Base-by-base conservation (phyloP, 2,329 filamentous ascomycete species). In the Coniella lustricola region DNA sequence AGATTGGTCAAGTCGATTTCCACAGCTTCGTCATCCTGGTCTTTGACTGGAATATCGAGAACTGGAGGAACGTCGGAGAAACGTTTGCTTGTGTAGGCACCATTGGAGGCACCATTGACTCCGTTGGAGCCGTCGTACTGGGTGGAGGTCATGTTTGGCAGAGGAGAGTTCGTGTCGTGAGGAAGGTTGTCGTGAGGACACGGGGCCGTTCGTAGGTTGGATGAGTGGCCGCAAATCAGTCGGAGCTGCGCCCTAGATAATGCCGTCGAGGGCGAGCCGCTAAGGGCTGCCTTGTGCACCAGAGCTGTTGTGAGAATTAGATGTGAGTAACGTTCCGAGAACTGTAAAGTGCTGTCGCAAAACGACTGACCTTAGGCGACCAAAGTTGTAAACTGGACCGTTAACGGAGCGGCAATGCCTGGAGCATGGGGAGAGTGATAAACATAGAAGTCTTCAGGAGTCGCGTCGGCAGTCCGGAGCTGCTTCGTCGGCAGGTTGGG, bases 1-100 rank as follows among this genome's bases (percentile, higher is more conserved):
- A 96, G 82, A 56, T 91, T 88, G 63, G 90, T 85, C 46, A 97
- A 81, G 63, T 94, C 88, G 60, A 98, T 88, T 70, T 97, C 93
- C 65, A 98, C 93, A 46, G 79, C 81, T 61, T 90, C 80, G 56
- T 84, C 81, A 57, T 83, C 81, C 55, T 77, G 73, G 59, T 82
- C 80, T 56, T 81, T 77, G 8, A 84, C 79, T 14, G 81, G 81
- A 52, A 85, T 80, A 58, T 84, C 81, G 63, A 85, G 82, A 61
- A 79, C 76, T 14, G 75, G 71, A 45, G 81, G 80, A 53, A 85
- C 82, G 55, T 84, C 77, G 52, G 77, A 75, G 62, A 84, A 85
- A 55, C 81, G 77, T 56, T 70, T 74, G 68, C 74, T 77, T 51
- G 65, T 66, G 12, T 71, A 70, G 18, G 57, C 57, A 40, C 59